phyloP scores from a whole-genome alignment of 208 protist species.

The Acanthamoeba triangularis region DNA sequence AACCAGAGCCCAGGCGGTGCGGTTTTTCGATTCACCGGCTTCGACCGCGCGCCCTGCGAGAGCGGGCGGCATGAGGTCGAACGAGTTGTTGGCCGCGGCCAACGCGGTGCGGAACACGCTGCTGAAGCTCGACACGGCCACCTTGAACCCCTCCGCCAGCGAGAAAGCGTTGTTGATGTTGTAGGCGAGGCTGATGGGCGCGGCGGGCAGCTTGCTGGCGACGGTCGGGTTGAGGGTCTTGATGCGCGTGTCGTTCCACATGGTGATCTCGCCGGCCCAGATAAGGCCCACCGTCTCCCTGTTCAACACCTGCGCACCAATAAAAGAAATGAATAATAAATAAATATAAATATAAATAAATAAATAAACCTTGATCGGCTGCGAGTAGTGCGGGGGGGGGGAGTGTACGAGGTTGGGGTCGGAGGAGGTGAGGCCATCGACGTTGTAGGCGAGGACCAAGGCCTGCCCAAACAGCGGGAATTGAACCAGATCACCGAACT shows the following conservation, averaged over 20 bases:
- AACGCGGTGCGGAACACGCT: neutral
- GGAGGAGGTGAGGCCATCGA: neutral
- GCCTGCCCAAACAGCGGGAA: neutral
- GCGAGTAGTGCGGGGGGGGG: too few relatives aligned
- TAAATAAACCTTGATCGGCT: too few relatives aligned
- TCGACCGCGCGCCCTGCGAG: neutral
- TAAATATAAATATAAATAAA: neutral
- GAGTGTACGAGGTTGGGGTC: neutral
- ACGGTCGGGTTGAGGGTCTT: neutral
- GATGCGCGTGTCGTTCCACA: conserved; percentile 46
- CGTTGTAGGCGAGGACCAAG: neutral
- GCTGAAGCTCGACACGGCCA: conserved; percentile 8
- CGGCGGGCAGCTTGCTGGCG: neutral
- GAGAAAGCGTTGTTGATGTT: neutral
- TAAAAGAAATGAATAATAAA: too few relatives aligned
- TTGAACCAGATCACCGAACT: too few relatives aligned
- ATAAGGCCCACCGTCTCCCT: conserved; percentile 30
- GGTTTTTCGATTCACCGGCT: neutral
- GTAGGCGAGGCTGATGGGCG: neutral
- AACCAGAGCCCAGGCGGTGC: neutral
- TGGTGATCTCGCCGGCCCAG: conserved; percentile 56
- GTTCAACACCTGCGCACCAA: neutral
- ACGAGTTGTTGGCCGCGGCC: neutral
- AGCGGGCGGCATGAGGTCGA: neutral
- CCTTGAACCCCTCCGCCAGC: neutral